Conservation (phyloP, 345 rosid species). For the Cardamine occulta region DNA sequence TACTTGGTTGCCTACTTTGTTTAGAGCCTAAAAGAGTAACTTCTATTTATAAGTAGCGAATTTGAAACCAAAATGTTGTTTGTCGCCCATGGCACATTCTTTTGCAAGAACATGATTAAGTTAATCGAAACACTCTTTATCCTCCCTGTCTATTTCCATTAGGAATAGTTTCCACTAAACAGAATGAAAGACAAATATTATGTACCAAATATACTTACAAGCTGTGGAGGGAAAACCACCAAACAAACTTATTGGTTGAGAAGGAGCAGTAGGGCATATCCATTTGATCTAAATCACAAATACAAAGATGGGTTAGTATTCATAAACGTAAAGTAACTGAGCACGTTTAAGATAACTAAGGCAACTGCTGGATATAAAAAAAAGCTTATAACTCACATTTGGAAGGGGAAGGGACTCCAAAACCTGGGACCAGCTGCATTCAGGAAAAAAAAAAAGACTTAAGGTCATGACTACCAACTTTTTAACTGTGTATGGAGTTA, state of each 20-base stretch:
- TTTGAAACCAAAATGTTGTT: not conserved
- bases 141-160: not conserved
- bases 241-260: conserved; percentile 79
- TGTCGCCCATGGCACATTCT: not conserved
- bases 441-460: conserved; percentile 24
- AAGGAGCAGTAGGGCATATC: conserved; percentile 99
- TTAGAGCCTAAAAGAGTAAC: conserved; percentile 12
- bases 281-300: conserved; percentile 76
- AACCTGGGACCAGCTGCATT: conserved; percentile 96
- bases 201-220: conserved; percentile 59
- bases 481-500: not conserved
- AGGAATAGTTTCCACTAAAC: not conserved
- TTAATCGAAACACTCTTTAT: not conserved
- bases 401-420: conserved; percentile 93
- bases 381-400: conserved; percentile 63
- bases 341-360: not conserved
- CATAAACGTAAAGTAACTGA: conserved; percentile 8
- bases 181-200: not conserved
- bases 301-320: conserved; percentile 12
- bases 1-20: conserved; percentile 25
- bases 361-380: not conserved
- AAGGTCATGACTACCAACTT: conserved; percentile 8
- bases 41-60: not conserved
- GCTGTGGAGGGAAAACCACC: conserved; percentile 99
- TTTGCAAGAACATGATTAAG: not conserved